These are phyloP conservation scores for Apiospora rasikravindrae DNA, from an alignment of 2,329 filamentous ascomycete species.

Conservation along the genomic window DNA sequence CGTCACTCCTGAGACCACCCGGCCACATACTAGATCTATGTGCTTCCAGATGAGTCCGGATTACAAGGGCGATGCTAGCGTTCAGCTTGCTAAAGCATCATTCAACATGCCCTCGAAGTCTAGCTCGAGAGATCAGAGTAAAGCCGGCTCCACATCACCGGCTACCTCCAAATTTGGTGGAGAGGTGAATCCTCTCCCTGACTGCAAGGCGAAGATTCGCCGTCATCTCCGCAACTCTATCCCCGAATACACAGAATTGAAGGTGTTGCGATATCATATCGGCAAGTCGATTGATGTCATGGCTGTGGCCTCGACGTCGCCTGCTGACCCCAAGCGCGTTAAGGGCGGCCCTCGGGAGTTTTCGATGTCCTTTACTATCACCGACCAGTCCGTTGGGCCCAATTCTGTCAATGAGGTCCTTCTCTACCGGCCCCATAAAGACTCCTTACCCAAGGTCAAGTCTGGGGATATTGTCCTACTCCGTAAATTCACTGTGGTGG, in stretches of 20 bases:
- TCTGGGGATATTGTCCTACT: conserved; percentile 65
- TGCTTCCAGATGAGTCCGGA: conserved; percentile 21
- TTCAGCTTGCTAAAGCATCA: conserved; percentile 33
- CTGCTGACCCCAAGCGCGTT: conserved; percentile 57
- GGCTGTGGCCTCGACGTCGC: conserved; percentile 57
- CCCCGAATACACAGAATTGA: conserved; percentile 58
- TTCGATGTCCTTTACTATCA: conserved; percentile 62
- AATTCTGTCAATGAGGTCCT: conserved; percentile 58
- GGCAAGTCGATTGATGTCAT: conserved; percentile 58
- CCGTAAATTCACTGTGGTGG: conserved; percentile 58
- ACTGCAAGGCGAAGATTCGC: conserved; percentile 52
- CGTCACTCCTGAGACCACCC: conserved; percentile 20
- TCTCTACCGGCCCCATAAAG: conserved; percentile 63
- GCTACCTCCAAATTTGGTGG: conserved; percentile 30
- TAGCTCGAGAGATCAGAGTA: conserved; percentile 18
- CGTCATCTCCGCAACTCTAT: conserved; percentile 54
- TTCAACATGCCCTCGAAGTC: conserved; percentile 30
- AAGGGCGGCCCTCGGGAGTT: conserved; percentile 65
- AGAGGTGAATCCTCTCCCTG: conserved; percentile 37
- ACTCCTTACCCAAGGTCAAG: conserved; percentile 59
- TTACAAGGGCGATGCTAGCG: conserved; percentile 21
- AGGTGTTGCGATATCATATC: conserved; percentile 55
- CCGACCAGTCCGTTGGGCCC: conserved; percentile 60
- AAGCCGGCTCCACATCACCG: conserved; percentile 22
- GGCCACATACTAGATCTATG: conserved; percentile 22